phyloP scores from a whole-genome alignment of 2,329 filamentous ascomycete genomes.

The Pezizomycotina sp. region DNA sequence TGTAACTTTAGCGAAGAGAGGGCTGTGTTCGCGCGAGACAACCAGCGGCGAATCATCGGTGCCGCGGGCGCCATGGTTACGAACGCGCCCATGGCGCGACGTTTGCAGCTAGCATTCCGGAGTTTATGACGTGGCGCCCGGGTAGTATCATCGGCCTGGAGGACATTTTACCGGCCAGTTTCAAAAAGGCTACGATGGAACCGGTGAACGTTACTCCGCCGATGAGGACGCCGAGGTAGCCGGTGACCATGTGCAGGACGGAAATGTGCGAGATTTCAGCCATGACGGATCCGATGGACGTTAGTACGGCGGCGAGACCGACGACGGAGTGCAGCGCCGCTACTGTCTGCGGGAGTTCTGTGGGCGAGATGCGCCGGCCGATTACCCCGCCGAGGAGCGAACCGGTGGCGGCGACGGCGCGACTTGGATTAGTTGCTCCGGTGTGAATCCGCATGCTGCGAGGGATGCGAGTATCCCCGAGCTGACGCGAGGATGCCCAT shows the following conservation, averaged over 20 bases:
- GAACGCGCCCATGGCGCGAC: constrained; percentile 66
- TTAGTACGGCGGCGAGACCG: constrained; percentile 72
- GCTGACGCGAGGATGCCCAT: constrained; percentile 73
- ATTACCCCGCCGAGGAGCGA: constrained; percentile 47
- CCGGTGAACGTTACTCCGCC: constrained; percentile 78
- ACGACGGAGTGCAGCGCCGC: constrained; percentile 81
- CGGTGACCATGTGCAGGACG: constrained; percentile 68
- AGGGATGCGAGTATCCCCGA: constrained; percentile 72
- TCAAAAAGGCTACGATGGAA: constrained; percentile 76
- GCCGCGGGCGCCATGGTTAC: constrained; percentile 65
- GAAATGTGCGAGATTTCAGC: constrained; percentile 52
- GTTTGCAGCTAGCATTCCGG: constrained; percentile 56
- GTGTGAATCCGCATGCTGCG: constrained; percentile 61
- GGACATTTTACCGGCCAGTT: constrained; percentile 67
- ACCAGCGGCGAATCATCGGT: constrained; percentile 57
- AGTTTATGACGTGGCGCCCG: constrained; percentile 60
- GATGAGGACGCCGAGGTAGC: constrained; percentile 72
- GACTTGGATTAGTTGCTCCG: constrained; percentile 65
- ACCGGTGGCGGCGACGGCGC: constrained; percentile 56
- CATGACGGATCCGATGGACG: constrained; percentile 75
- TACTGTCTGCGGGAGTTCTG: constrained; percentile 74
- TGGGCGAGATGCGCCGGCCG: constrained; percentile 72
- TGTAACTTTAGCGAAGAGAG: constrained; percentile 78
- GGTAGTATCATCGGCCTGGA: constrained; percentile 58
- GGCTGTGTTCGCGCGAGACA: constrained; percentile 60